Percentiles rank a stretch among this genome's conserved stretches.
Conservation (phyloP, 2,329 filamentous ascomycete genomes). For the Tolypocladium sp. region DNA sequence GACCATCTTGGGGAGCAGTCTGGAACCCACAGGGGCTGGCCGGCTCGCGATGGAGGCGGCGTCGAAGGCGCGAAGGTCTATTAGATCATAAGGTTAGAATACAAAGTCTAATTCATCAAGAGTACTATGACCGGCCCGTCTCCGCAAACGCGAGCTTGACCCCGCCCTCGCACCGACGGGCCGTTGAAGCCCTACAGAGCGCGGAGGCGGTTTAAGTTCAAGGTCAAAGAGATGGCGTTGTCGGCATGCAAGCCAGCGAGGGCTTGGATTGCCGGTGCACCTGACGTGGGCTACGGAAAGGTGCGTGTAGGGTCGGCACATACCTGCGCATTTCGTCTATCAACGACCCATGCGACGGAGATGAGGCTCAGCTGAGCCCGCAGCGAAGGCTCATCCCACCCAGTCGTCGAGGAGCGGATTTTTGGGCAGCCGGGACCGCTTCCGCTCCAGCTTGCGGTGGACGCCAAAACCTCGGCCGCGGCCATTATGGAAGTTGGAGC, state of each 20-base stretch:
- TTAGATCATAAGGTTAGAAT: background rate
- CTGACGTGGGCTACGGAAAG: background rate
- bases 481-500: slow-evolving; percentile 44
- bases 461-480: slow-evolving; percentile 37
- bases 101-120: background rate
- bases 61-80: background rate
- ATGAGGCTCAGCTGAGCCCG: slow-evolving; percentile 26
- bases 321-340: slow-evolving; percentile 4
- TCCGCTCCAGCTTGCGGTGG: slow-evolving; percentile 32
- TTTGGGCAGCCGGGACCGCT: slow-evolving; percentile 27
- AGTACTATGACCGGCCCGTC: background rate
- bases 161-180: background rate
- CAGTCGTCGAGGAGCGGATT: slow-evolving; percentile 22
- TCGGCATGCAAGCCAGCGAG: background rate
- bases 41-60: background rate
- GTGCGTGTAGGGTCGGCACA: background rate
- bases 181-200: background rate
- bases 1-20: slow-evolving; percentile 1
- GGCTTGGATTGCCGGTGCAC: background rate
- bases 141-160: background rate
- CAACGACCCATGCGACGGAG: slow-evolving; percentile 27
- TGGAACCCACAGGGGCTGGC: background rate
- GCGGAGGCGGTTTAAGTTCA: background rate
- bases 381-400: slow-evolving; percentile 17
- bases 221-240: background rate